Evolutionary conservation across 305 asterid genomes (phyloP), one percentile per base, ranked within the genome.

Genomic region (Solanum chacoense): DNA sequence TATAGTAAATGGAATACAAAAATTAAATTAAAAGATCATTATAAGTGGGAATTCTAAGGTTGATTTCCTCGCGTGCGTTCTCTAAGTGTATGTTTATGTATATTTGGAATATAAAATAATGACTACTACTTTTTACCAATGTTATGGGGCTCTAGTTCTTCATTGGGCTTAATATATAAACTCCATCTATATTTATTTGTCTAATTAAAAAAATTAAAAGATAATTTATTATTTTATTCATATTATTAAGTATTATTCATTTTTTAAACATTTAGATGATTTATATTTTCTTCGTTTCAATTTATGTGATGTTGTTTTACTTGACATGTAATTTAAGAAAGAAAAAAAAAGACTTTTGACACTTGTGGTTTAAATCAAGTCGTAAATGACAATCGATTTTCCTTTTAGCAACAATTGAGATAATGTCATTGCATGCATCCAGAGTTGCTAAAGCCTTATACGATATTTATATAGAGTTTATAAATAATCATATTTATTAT

Each of bases 21-120:
- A 87, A 59, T 20, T 55, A 55, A 55, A 55, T 55, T 0, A 55
- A 72, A 84, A 50, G 26, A 63, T 8, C 11, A 40, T 83, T 71
- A 85, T 71, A 67, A 88, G 72, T 91, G 88, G 76, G 88, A 69
- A 76, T 91, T 93, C 88, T 88, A 73, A 93, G 91, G 93, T 90
- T 93, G 95, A 93, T 94, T 93, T 94, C 89, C 92, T 92, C 90
- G 97, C 95, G 94, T 93, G 96, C 92, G 85, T 86, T 88, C 86
- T 37, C 88, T 67, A 71, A 20, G 65, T 89, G 67, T 55, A 7
- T 55, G 24, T 7, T 22, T 76, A 3, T 74, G 55, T 88, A 84
- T 80, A 63, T 81, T 73, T n/a, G 36, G 10, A 36, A 36, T 38
- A 63, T 38, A 63, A 63, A 75, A n/a, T 59, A 37, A 63, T 59